Conservation (phyloP, 2,329 filamentous ascomycete genomes). For the Curvularia sp. region DNA sequence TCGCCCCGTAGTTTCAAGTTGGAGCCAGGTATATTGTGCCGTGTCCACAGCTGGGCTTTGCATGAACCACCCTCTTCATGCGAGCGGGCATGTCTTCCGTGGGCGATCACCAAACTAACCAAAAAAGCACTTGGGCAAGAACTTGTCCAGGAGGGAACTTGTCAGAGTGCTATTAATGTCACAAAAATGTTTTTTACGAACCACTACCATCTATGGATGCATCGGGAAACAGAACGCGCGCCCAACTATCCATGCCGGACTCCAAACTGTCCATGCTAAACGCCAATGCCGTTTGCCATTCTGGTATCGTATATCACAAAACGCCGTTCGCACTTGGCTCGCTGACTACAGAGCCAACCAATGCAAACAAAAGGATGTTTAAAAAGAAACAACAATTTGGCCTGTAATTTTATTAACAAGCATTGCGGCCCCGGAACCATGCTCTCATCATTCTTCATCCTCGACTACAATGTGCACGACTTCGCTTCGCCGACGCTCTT, state of each 20-base stretch:
- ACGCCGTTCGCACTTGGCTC: slow-evolving; percentile 11
- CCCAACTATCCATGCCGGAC: neutral
- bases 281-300: neutral
- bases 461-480: slow-evolving; percentile 39
- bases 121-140: neutral
- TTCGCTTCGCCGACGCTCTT: slow-evolving; percentile 24
- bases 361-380: slow-evolving; percentile 2
- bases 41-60: slow-evolving; percentile 4
- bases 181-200: neutral
- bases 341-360: neutral
- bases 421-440: neutral
- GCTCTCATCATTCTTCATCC: slow-evolving; percentile 18
- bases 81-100: neutral
- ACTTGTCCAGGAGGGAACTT: neutral
- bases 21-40: neutral
- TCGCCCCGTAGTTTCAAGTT: slow-evolving; percentile 10
- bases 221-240: neutral
- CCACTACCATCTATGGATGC: neutral
- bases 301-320: slow-evolving; percentile 10
- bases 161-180: slow-evolving; percentile 7
- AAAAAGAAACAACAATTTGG: neutral
- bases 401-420: neutral
- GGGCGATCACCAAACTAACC: neutral
- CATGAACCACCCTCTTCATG: slow-evolving; percentile 16
- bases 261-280: slow-evolving; percentile 8